Evolutionary conservation across 306 rosid genomes (phyloP).

Genomic region (Cicer chorassanicum): DNA sequence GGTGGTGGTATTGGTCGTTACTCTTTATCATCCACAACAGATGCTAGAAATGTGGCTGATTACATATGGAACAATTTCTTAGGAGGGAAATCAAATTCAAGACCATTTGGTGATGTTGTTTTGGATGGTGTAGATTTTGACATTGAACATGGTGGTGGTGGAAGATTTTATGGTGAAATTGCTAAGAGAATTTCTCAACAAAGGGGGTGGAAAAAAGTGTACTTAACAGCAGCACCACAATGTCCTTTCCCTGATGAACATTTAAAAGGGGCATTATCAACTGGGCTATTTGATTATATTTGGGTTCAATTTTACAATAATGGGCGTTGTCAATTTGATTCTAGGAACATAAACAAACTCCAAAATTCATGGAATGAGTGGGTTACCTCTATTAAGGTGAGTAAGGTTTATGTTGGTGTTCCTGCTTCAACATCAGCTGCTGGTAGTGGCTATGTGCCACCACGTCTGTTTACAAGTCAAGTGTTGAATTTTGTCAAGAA

Average conservation of each 20-base stretch:
- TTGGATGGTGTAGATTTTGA: conserved; percentile 72
- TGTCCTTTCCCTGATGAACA: conserved; percentile 66
- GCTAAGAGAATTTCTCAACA: conserved; percentile 35
- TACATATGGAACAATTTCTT: conserved; percentile 65
- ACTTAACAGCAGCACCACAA: conserved; percentile 65
- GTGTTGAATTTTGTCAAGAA: conserved; percentile 47
- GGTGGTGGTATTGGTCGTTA: conserved; percentile 58
- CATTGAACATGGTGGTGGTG: conserved; percentile 61
- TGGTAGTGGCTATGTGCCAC: conserved; percentile 40
- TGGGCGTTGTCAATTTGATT: conserved; percentile 42
- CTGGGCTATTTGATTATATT: conserved; percentile 58
- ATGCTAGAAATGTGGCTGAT: conserved; percentile 52
- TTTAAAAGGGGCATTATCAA: conserved; percentile 48
- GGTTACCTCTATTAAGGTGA: conserved; percentile 27
- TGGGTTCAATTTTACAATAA: conserved; percentile 66
- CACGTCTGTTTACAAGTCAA: not conserved
- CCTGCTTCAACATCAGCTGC: conserved; percentile 44
- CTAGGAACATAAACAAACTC: conserved; percentile 13
- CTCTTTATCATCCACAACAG: conserved; percentile 55
- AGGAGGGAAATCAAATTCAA: conserved; percentile 55
- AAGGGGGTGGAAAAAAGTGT: conserved; percentile 38
- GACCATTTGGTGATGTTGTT: conserved; percentile 61
- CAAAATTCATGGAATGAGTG: conserved; percentile 44
- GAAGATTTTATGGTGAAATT: conserved; percentile 32
- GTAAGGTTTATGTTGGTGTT: conserved; percentile 46